Evolutionary conservation across 139 green algal genomes (phyloP), one percentile per base, ranked within the genome.

Genomic region (Ettlia oleoabundans): DNA sequence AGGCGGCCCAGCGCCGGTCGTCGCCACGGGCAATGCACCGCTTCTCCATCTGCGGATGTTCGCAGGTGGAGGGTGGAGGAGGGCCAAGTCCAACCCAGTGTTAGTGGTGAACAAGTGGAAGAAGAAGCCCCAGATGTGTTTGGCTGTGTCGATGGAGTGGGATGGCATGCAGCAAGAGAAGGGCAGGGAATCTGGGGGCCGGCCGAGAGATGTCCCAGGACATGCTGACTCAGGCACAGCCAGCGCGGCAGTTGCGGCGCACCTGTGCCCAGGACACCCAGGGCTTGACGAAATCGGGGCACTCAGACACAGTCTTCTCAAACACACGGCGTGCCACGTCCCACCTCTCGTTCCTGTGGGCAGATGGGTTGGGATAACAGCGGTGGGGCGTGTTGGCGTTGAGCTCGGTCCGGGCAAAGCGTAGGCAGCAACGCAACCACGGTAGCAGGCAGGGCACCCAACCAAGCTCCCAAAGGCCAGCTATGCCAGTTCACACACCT

Each of bases 1-100:
- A 80, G 37, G 35, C 37, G 35, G 24, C 52, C 73, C 73, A 80
- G 53, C 73, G 53, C 21, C 52, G 37, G 15, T 52, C 73, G 9
- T 68, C 73, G 73, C 53, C 41, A 15, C 65, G 26, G 0, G 40
- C 61, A 42, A 53, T 85, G 63, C 73, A 85, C 0, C 83, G 80
- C 62, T 89, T 88, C 69, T 94, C 88, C 84, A 92, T 92, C 73
- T 91, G 87, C 43, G n/a, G n/a, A n/a, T n/a, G n/a, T n/a, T n/a
- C n/a, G n/a, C n/a, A n/a, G n/a, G n/a, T n/a, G n/a, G n/a, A n/a
- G n/a, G n/a, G n/a, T n/a, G n/a, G n/a, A n/a, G n/a, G n/a, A n/a
- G n/a, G n/a, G n/a, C n/a, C n/a, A n/a, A n/a, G n/a, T n/a, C n/a
- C n/a, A n/a, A n/a, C n/a, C n/a, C n/a, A n/a, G n/a, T n/a, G n/a